These are phyloP conservation scores for Posidonia australis DNA, from an alignment of 106 monocot genomes.

Conservation along the genomic window DNA sequence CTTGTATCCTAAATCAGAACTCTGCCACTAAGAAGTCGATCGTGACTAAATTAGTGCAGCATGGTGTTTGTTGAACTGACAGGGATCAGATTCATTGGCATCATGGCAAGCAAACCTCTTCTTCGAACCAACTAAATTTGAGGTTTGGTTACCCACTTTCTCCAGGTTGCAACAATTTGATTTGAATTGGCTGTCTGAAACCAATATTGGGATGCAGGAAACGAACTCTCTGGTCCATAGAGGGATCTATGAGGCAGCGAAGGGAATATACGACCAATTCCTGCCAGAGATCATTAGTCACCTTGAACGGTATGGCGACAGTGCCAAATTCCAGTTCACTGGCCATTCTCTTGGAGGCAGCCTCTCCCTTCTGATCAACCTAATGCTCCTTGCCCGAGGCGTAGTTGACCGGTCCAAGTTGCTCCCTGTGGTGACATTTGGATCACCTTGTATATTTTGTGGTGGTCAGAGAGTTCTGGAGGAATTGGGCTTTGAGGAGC, in stretches of 20 bases:
- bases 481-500: conserved; percentile 36
- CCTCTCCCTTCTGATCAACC: conserved; percentile 55
- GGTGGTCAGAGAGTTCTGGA: conserved; percentile 37
- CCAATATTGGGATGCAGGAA: conserved; percentile 22
- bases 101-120: conserved; percentile 96
- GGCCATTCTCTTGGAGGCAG: conserved; percentile 94
- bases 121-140: conserved; percentile 85
- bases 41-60: not conserved
- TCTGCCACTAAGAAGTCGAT: not conserved
- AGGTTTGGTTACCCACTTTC: conserved; percentile 27
- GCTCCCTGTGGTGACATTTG: conserved; percentile 78
- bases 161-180: too few relatives aligned
- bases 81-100: conserved; percentile 89
- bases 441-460: conserved; percentile 76
- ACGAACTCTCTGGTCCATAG: conserved; percentile 64
- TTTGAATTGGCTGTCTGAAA: too few relatives aligned
- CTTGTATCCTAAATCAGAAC: conserved; percentile 8
- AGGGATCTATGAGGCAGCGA: conserved; percentile 96
- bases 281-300: conserved; percentile 54
- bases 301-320: conserved; percentile 21
- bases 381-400: conserved; percentile 59
- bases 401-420: conserved; percentile 17
- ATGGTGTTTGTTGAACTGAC: conserved; percentile 5
- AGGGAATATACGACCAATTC: conserved; percentile 81
- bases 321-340: conserved; percentile 53